These are phyloP conservation scores for Aphanomyces euteiches DNA, from an alignment of 352 stramenopile genomes.

Conservation along the genomic window DNA sequence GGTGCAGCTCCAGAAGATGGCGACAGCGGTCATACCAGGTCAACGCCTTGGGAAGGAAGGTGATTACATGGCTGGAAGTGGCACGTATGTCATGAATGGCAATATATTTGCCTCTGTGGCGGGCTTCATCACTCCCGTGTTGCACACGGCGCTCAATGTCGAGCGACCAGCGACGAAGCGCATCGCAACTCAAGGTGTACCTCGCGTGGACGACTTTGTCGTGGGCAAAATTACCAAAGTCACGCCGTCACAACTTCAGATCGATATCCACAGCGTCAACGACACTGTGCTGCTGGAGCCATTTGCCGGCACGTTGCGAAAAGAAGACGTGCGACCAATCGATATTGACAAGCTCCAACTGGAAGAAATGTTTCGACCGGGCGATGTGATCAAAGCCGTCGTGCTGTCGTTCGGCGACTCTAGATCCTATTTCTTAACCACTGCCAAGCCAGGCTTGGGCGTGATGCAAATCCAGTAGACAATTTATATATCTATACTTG, in stretches of 20 bases:
- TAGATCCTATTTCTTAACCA: conserved; percentile 82
- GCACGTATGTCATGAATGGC: conserved; percentile 46
- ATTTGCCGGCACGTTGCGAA: conserved; percentile 71
- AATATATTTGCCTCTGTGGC: conserved; percentile 69
- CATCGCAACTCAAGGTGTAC: conserved; percentile 64
- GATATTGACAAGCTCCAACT: conserved; percentile 80
- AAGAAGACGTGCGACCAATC: conserved; percentile 73
- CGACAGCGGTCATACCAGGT: conserved; percentile 17
- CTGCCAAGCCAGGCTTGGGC: conserved; percentile 61
- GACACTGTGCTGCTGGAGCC: conserved; percentile 71
- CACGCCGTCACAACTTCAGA: conserved; percentile 64
- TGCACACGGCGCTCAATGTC: conserved; percentile 34
- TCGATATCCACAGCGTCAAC: conserved; percentile 70
- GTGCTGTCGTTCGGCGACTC: conserved; percentile 84
- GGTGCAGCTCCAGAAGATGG: neutral
- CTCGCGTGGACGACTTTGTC: conserved; percentile 61
- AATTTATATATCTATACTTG: neutral
- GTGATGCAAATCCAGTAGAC: conserved; percentile 41
- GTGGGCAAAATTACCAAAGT: conserved; percentile 66
- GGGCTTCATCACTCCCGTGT: conserved; percentile 38
- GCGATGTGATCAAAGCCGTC: conserved; percentile 65
- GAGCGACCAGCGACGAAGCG: conserved; percentile 43
- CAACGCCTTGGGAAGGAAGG: conserved; percentile 22
- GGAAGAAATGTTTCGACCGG: conserved; percentile 67
- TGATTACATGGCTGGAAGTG: conserved; percentile 8